Percentiles rank a stretch among this genome's conserved stretches.
Conservation (phyloP, 371 early-diverging fungal genomes). For the Syncephalastrum sp. region DNA sequence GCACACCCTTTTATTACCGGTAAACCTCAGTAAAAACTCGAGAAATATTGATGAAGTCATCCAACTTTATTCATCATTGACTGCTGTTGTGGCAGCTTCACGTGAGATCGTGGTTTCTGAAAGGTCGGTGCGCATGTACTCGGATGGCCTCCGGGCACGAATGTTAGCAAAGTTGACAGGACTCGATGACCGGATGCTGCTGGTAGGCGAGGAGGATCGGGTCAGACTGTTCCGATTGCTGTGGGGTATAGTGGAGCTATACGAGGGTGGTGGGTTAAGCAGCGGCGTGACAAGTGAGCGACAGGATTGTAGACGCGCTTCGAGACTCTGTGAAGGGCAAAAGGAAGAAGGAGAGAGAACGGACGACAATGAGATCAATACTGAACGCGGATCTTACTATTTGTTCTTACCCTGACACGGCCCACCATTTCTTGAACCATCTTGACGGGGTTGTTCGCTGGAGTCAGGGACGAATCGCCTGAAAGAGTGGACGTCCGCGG, state of each 20-base stretch:
- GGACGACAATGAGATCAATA: not conserved
- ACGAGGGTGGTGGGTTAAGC: constrained; percentile 60
- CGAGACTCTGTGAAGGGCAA: constrained; percentile 42
- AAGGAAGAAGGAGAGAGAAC: not conserved
- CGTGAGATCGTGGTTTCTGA: no score
- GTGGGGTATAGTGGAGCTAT: constrained; percentile 38
- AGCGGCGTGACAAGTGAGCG: constrained; percentile 67
- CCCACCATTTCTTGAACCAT: constrained; percentile 76
- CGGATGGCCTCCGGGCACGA: constrained; percentile 46
- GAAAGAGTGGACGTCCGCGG: constrained; percentile 27
- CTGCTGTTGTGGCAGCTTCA: no score
- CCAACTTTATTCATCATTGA: no score
- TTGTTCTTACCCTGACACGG: constrained; percentile 57
- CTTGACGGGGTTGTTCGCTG: constrained; percentile 57
- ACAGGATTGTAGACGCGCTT: constrained; percentile 65
- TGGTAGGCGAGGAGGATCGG: constrained; percentile 31
- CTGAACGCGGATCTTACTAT: not conserved
- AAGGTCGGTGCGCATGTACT: constrained; percentile 27
- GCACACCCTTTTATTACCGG: constrained; percentile 85
- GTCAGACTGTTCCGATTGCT: constrained; percentile 15
- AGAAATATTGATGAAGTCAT: no score
- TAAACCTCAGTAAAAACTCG: constrained; percentile 14
- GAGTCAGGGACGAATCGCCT: constrained; percentile 16
- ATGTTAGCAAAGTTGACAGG: constrained; percentile 46
- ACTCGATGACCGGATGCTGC: constrained; percentile 32